phyloP scores from a whole-genome alignment of 78 protist species.

The Chrysochromulina tobinii region DNA sequence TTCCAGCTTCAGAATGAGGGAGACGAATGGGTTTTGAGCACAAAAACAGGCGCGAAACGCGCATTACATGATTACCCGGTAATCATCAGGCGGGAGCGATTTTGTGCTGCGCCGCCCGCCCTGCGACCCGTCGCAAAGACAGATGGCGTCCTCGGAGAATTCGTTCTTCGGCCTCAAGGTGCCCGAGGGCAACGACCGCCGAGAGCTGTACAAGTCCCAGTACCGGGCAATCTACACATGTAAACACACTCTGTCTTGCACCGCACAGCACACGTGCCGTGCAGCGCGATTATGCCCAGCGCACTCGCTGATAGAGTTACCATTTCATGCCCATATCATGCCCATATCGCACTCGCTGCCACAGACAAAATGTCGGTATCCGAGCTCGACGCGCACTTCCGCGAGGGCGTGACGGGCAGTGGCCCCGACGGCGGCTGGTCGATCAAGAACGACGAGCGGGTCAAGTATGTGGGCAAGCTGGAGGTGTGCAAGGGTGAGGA shows the following conservation, averaged over 20 bases:
- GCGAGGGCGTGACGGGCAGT: background rate
- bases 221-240: conserved; percentile 29
- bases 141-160: background rate
- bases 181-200: conserved; percentile 17
- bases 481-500: background rate
- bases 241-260: background rate
- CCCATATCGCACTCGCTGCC: too few species aligned
- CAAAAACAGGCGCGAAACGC: too few species aligned
- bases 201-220: conserved; percentile 17
- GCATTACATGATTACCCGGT: too few species aligned
- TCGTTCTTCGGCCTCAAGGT: background rate
- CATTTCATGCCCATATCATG: too few species aligned
- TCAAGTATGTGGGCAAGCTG: conserved; percentile 22
- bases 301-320: too few species aligned
- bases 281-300: too few species aligned
- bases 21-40: too few species aligned
- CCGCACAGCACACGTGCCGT: too few species aligned
- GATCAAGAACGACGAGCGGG: conserved; percentile 29
- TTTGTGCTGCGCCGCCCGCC: too few species aligned
- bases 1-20: too few species aligned
- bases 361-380: background rate
- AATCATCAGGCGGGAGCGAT: too few species aligned
- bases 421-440: background rate
- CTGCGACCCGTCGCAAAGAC: too few species aligned
- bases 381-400: background rate